phyloP scores from a whole-genome alignment of 2,329 filamentous ascomycete genomes.

The Pochonia chlamydosporia region DNA sequence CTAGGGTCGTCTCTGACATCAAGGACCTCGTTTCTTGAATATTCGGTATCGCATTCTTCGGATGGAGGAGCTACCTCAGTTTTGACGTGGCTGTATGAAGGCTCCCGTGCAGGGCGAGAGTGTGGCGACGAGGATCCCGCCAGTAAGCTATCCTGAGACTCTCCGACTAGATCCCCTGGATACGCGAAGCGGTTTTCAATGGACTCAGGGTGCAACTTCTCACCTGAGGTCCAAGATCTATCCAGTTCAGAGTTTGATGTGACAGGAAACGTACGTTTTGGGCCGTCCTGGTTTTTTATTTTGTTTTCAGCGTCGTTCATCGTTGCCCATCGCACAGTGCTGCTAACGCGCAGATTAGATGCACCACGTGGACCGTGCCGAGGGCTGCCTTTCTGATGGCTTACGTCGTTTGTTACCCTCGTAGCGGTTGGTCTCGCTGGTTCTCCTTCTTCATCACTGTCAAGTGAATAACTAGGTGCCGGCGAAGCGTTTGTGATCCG shows the following conservation, averaged over 20 bases:
- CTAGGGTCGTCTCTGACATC: slow-evolving; percentile 37
- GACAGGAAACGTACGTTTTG: not conserved
- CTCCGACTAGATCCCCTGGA: slow-evolving; percentile 4
- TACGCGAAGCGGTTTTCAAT: not conserved
- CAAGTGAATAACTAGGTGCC: slow-evolving; percentile 28
- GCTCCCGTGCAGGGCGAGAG: not conserved
- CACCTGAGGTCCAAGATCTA: not conserved
- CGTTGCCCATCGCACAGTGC: not conserved
- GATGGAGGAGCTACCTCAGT: not conserved
- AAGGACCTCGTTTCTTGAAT: slow-evolving; percentile 25
- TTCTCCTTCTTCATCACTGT: not conserved
- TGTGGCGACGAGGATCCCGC: not conserved
- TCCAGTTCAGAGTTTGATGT: not conserved
- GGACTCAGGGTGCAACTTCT: not conserved
- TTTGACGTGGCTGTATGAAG: not conserved
- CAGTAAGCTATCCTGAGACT: not conserved
- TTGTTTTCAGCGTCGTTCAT: no score
- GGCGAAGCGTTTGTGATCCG: slow-evolving; percentile 58
- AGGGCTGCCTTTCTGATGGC: slow-evolving; percentile 1
- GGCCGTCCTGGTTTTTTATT: not conserved
- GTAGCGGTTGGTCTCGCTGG: no score
- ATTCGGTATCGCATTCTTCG: slow-evolving; percentile 16
- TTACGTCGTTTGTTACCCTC: no score
- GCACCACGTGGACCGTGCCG: not conserved
- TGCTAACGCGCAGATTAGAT: not conserved